Evolutionary conservation across 1,139 yeast species (phyloP).

Genomic region (Kodamaea suecica): DNA sequence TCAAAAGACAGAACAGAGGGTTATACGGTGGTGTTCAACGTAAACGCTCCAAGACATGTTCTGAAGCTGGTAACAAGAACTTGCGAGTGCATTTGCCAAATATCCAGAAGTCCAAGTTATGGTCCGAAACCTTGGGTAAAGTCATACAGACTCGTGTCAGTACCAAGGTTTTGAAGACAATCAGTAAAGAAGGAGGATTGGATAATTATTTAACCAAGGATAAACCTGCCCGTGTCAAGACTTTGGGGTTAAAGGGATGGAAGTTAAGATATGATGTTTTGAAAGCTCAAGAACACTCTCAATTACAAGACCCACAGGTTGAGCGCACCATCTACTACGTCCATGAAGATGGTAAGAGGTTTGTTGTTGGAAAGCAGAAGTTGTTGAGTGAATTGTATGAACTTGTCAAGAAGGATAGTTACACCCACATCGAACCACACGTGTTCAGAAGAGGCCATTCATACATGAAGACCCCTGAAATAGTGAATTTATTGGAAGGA

Average conservation of each 20-base stretch:
- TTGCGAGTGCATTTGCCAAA: slow-evolving; percentile 82
- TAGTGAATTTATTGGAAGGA: slow-evolving; percentile 37
- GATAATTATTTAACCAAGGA: slow-evolving; percentile 85
- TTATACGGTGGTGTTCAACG: slow-evolving; percentile 86
- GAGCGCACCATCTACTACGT: slow-evolving; percentile 47
- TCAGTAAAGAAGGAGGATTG: slow-evolving; percentile 90
- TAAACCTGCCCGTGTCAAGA: slow-evolving; percentile 84
- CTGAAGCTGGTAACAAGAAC: slow-evolving; percentile 72
- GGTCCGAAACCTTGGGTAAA: slow-evolving; percentile 76
- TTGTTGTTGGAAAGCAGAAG: slow-evolving; percentile 63
- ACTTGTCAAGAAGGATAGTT: slow-evolving; percentile 47
- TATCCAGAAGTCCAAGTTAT: slow-evolving; percentile 66
- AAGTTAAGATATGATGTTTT: slow-evolving; percentile 73
- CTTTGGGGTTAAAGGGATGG: slow-evolving; percentile 93
- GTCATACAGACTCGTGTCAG: slow-evolving; percentile 59
- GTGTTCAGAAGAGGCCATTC: slow-evolving; percentile 42
- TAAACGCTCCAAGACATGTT: slow-evolving; percentile 71
- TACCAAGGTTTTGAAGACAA: slow-evolving; percentile 80
- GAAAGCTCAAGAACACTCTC: slow-evolving; percentile 26
- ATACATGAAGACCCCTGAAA: slow-evolving; percentile 38
- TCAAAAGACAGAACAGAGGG: slow-evolving; percentile 84
- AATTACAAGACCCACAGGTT: slow-evolving; percentile 21
- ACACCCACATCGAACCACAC: slow-evolving; percentile 42
- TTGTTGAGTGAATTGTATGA: slow-evolving; percentile 55
- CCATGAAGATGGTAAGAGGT: slow-evolving; percentile 44